Percentiles rank a stretch among this genome's conserved stretches.
Conservation (phyloP, 176 grass and related monocot species). For the Echinochloa phyllopogon region DNA sequence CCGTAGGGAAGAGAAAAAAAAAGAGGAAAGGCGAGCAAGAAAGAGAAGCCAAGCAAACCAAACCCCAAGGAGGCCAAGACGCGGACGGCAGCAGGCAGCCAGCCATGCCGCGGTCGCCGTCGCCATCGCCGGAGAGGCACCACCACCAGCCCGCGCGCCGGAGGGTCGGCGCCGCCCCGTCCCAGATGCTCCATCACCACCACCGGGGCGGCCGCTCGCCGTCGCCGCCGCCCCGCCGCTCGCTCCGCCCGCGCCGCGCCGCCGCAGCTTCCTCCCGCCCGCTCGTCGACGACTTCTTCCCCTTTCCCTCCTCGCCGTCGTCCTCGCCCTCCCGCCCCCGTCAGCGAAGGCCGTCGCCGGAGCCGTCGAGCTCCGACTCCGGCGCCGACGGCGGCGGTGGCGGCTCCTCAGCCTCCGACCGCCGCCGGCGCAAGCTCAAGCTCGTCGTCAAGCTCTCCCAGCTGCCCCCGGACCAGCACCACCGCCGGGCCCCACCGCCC, state of each 20-base stretch:
- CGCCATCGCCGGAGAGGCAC: slow-evolving; percentile 60
- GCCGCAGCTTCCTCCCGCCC: slow-evolving; percentile 42
- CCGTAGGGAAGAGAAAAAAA: slow-evolving; percentile 43
- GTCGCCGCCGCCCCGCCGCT: slow-evolving; percentile 49
- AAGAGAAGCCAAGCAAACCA: slow-evolving; percentile 42
- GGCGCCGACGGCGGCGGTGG: slow-evolving; percentile 50
- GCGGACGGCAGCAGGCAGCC: slow-evolving; percentile 63
- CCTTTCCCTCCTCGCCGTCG: slow-evolving; percentile 47
- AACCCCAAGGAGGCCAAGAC: slow-evolving; percentile 60
- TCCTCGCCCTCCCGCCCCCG: slow-evolving; percentile 43
- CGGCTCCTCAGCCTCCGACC: slow-evolving; percentile 49
- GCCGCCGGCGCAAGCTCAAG: slow-evolving; percentile 78
- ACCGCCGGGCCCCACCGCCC: slow-evolving; percentile 50
- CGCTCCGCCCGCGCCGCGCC: slow-evolving; percentile 57
- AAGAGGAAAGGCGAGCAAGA: slow-evolving; percentile 31
- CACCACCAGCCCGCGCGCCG: slow-evolving; percentile 40
- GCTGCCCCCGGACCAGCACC: slow-evolving; percentile 45
- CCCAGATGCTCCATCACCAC: slow-evolving; percentile 27
- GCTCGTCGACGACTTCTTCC: slow-evolving; percentile 51
- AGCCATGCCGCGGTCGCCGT: slow-evolving; percentile 67
- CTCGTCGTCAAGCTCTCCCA: slow-evolving; percentile 75
- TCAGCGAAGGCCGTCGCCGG: slow-evolving; percentile 51
- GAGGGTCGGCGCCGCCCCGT: background rate
- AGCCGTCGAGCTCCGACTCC: slow-evolving; percentile 61
- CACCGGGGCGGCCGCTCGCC: slow-evolving; percentile 46